Evolutionary conservation across 306 rosid species (phyloP).

Genomic region (Cucurbita argyrosperma): DNA sequence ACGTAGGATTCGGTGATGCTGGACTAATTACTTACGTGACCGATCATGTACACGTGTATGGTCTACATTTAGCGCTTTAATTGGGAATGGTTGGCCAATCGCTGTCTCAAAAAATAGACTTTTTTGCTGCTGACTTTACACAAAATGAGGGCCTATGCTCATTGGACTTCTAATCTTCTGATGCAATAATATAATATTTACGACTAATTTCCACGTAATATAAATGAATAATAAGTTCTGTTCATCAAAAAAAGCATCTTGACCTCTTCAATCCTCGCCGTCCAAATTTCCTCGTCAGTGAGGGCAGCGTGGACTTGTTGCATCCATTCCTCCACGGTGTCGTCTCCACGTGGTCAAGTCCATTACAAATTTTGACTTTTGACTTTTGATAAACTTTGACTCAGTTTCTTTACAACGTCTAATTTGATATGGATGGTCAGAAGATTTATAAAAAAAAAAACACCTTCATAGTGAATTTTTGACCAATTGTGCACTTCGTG

Average conservation of each 20-base stretch:
- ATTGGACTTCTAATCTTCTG: too few relatives aligned
- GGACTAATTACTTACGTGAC: too few relatives aligned
- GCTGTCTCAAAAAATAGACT: background rate
- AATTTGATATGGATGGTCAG: too few relatives aligned
- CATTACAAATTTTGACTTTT: background rate
- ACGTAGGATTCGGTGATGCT: background rate
- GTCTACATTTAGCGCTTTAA: background rate
- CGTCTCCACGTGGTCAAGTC: slow-evolving; percentile 19
- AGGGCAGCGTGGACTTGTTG: slow-evolving; percentile 74
- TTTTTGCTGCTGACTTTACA: background rate
- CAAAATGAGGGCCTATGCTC: background rate
- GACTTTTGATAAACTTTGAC: background rate
- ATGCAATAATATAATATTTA: background rate
- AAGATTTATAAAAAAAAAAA: background rate
- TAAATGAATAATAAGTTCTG: background rate
- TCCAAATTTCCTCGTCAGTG: slow-evolving; percentile 56
- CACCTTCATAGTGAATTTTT: slow-evolving; percentile 42
- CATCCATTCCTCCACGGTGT: slow-evolving; percentile 57
- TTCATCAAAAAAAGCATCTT: slow-evolving; percentile 62
- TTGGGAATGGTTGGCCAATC: background rate
- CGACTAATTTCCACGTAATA: background rate
- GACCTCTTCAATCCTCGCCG: slow-evolving; percentile 62
- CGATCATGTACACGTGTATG: slow-evolving; percentile 4
- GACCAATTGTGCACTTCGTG: slow-evolving; percentile 47
- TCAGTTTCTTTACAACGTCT: background rate